Evolutionary conservation across 192 early-diverging fungal species (phyloP), one percentile per base, ranked within the genome.

Genomic region (Rhizophlyctis rosea): DNA sequence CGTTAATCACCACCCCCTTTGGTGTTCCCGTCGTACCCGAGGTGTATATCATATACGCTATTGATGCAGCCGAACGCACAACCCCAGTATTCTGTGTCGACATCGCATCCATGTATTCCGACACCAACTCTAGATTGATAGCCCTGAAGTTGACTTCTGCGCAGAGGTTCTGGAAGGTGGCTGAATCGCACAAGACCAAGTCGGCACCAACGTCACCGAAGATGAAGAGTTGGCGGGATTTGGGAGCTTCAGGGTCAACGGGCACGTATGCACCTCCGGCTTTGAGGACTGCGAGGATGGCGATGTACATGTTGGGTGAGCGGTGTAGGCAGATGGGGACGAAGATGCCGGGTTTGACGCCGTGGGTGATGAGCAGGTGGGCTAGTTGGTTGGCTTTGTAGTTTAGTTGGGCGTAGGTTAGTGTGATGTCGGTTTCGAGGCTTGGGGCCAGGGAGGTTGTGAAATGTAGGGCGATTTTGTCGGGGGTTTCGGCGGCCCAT

Each of bases 11-110:
- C n/a, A 75, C 72, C 3, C 73, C 75, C 35, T 77, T 77, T 28
- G 75, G 75, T 36, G 25, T 47, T 14, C 75, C 74, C 1, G 75
- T 77, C 24, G 75, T 79, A 16, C 75, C 75, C 9, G 68, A 72
- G 7, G 75, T 77, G 61, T 69, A 77, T 14, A 76, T 18, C 4
- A 77, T 53, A 47, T 76, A 76, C 24, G 75, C 75, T 18, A 54
- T n/a, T n/a, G n/a, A n/a, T n/a, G n/a, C n/a, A n/a, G n/a, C n/a
- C n/a, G n/a, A n/a, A n/a, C n/a, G n/a, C n/a, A n/a, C n/a, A n/a
- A n/a, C n/a, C n/a, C n/a, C n/a, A n/a, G n/a, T n/a, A n/a, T n/a
- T n/a, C n/a, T n/a, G n/a, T n/a, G n/a, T n/a, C n/a, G n/a, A n/a
- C n/a, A n/a, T n/a, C n/a, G n/a, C n/a, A n/a, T n/a, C n/a, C n/a